phyloP scores from a whole-genome alignment of 2,329 filamentous ascomycete species.

The Aspergillus calidoustus region DNA sequence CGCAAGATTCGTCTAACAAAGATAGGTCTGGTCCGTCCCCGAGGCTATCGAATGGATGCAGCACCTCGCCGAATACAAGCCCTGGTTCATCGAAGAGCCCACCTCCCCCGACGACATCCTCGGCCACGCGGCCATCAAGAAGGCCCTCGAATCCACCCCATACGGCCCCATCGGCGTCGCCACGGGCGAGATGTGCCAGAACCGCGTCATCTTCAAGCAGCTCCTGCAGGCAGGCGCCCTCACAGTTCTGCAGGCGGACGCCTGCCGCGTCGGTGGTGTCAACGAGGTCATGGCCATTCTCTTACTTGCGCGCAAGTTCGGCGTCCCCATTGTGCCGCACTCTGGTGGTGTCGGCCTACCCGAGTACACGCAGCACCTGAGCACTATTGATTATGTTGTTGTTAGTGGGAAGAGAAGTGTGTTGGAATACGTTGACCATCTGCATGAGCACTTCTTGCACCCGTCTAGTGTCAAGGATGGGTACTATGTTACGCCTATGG shows the following conservation, averaged over 20 bases:
- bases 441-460: constrained; percentile 91
- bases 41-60: constrained; percentile 89
- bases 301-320: constrained; percentile 71
- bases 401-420: constrained; percentile 81
- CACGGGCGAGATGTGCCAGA: constrained; percentile 95
- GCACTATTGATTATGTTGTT: constrained; percentile 89
- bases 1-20: not conserved
- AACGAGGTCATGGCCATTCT: constrained; percentile 92
- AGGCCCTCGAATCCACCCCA: constrained; percentile 66
- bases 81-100: constrained; percentile 93
- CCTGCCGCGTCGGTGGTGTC: constrained; percentile 85
- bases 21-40: constrained; percentile 78
- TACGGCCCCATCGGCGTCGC: constrained; percentile 76
- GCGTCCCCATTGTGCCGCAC: constrained; percentile 84
- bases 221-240: constrained; percentile 78
- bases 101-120: constrained; percentile 89
- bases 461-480: constrained; percentile 80
- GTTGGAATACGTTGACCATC: constrained; percentile 88
- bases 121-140: constrained; percentile 82
- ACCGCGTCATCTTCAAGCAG: constrained; percentile 93
- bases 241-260: constrained; percentile 88
- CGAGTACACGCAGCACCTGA: constrained; percentile 92
- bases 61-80: constrained; percentile 75
- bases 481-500: constrained; percentile 82
- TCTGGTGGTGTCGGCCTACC: constrained; percentile 87